Conservation (phyloP, 2,329 filamentous ascomycete genomes). For the Madurella fahalii region DNA sequence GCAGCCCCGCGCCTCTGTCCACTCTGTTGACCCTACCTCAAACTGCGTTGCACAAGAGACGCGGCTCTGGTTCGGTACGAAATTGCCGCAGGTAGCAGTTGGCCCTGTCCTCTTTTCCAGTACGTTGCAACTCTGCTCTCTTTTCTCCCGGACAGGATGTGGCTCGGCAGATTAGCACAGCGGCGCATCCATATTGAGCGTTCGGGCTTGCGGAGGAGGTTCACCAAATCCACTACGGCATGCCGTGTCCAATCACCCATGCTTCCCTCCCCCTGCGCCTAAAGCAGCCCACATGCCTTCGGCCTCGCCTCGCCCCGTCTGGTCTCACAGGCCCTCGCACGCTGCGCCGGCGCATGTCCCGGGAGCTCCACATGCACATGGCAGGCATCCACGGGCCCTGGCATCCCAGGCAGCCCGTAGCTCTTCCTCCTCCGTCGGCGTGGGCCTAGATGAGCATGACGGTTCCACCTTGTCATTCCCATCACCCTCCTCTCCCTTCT, state of each 20-base stretch:
- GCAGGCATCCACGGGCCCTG: constrained; percentile 3
- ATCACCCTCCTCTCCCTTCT: not conserved
- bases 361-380: constrained; percentile 16
- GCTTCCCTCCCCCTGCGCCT: constrained; percentile 11
- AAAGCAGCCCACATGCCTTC: constrained; percentile 1
- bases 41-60: not conserved
- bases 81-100: constrained; percentile 6
- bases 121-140: constrained; percentile 24
- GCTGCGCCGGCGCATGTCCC: not conserved
- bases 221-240: constrained; percentile 25
- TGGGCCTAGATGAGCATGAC: constrained; percentile 5
- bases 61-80: not conserved
- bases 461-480: constrained; percentile 5
- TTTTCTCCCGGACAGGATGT: constrained; percentile 22
- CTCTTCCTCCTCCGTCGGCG: constrained; percentile 7
- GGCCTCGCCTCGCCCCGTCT: not conserved
- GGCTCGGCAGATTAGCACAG: constrained; percentile 32
- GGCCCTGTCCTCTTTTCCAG: constrained; percentile 10
- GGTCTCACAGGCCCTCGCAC: not conserved
- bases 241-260: constrained; percentile 23
- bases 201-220: constrained; percentile 32
- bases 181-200: constrained; percentile 26
- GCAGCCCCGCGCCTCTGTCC: not conserved
- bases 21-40: too few species aligned
- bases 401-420: not conserved